Evolutionary conservation across 176 grass and related monocot species (phyloP), one percentile per base, ranked within the genome.

Genomic region (Raddia distichophylla): DNA sequence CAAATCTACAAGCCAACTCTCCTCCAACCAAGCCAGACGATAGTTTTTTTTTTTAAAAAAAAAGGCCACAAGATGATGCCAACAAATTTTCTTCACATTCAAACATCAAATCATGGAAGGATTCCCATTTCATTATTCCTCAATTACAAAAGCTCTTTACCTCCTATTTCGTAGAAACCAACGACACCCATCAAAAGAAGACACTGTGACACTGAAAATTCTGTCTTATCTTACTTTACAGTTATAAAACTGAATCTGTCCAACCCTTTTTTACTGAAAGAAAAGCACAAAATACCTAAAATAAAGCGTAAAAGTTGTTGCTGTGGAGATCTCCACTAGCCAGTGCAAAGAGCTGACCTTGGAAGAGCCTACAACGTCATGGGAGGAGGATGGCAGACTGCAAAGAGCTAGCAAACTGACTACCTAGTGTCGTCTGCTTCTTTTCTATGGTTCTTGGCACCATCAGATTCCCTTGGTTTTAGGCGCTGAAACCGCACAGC

Each of bases 391-490:
- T 42, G 70, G 71, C 61, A 51, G 77, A 40, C 73, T 56, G 80
- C 73, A 63, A 55, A 51, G 75, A 12, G 71, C 37, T 40, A 40
- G 37, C 54, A 62, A 83, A 58, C 8, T 18, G 74, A 42, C 60
- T 32, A 57, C 11, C 44, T 16, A 64, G 84, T 59, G 66, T 81
- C 22, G 69, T 42, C 20, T 69, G 33, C 54, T 47, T 64, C 52
- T 55, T 77, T 75, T 54, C 55, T 45, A 75, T 61, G 54, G 79
- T n/a, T n/a, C 55, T 68, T 46, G 33, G 13, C 47, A 10, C 42
- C 35, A 44, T 48, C 59, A 86, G 79, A 87, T 87, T 53, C 79
- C 47, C 42, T 76, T 13, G 48, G 20, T 35, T 43, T 82, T 75
- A 71, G 64, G 59, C 33, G 78, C 65, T 69, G 54, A 35, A 69